Percentiles rank a stretch among this genome's conserved stretches.
These are phyloP conservation scores for Thinopyrum obtusiflorum DNA, from an alignment of 202 grass and related monocot species.

Conservation along the genomic window DNA sequence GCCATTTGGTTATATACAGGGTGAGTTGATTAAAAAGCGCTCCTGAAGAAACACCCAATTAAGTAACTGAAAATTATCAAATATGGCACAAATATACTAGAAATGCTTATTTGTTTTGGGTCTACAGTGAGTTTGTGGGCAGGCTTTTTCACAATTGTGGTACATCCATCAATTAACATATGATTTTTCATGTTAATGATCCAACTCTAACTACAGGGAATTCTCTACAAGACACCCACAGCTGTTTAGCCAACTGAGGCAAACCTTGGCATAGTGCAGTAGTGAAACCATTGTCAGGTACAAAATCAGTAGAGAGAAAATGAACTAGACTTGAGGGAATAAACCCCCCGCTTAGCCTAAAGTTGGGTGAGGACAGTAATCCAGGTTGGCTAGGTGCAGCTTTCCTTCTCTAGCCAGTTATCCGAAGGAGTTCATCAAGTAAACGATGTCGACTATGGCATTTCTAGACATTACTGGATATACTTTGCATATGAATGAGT, in stretches of 20 bases:
- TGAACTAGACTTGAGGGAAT: neutral
- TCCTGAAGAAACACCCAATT: constrained; percentile 50
- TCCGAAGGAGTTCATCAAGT: neutral
- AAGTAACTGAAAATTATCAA: constrained; percentile 26
- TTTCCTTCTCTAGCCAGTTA: neutral
- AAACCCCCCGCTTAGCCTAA: neutral
- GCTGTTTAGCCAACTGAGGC: neutral
- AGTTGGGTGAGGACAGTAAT: neutral
- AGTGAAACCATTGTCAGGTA: constrained; percentile 5
- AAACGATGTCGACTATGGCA: neutral
- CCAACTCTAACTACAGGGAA: neutral
- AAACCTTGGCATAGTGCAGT: neutral
- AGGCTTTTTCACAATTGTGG: constrained; percentile 8
- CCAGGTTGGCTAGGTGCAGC: neutral
- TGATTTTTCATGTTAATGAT: constrained; percentile 25
- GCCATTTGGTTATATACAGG: constrained; percentile 93
- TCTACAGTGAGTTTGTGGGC: neutral
- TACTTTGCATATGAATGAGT: neutral
- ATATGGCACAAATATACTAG: neutral
- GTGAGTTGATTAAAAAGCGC: constrained; percentile 99
- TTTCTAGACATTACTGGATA: neutral
- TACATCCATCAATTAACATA: neutral
- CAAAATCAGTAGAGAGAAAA: neutral
- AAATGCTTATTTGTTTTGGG: neutral
- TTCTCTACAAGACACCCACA: neutral